Evolutionary conservation across 2,329 filamentous ascomycete genomes (phyloP).

Genomic region (Emmonsiellopsis sp.): DNA sequence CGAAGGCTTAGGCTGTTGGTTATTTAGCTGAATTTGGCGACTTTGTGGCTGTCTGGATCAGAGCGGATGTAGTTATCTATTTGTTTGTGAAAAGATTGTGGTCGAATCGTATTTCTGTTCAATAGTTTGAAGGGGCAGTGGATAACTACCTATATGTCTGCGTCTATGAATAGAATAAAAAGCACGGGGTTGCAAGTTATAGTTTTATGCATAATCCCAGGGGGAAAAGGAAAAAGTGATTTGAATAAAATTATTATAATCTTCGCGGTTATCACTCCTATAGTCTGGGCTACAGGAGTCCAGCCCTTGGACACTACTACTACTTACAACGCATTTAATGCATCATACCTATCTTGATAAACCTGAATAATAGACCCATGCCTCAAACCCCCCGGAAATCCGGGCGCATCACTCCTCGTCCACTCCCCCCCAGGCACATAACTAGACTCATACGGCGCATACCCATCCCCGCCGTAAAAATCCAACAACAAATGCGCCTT

Average conservation of each 20-base stretch:
- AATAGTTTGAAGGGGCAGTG: too few species aligned
- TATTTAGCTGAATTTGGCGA: not conserved
- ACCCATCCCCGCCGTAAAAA: conserved; percentile 40
- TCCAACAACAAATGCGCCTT: conserved; percentile 43
- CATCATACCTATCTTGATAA: conserved; percentile 34
- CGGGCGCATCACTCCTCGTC: conserved; percentile 33
- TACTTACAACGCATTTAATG: conserved; percentile 19
- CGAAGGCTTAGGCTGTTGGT: not conserved
- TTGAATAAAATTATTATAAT: not conserved
- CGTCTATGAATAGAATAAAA: too few species aligned
- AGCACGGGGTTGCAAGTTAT: too few species aligned
- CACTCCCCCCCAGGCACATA: conserved; percentile 39
- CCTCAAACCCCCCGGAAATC: conserved; percentile 40
- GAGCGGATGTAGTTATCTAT: too few species aligned
- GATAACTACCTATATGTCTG: too few species aligned
- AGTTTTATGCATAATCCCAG: too few species aligned
- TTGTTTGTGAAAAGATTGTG: too few species aligned
- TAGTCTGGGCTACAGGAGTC: not conserved
- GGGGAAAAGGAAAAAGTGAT: too few species aligned
- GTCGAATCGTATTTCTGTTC: too few species aligned
- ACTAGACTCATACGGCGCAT: conserved; percentile 40
- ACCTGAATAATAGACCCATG: conserved; percentile 45
- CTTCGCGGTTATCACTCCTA: not conserved
- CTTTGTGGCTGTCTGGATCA: too few species aligned
- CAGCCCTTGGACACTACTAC: not conserved